Conservation (phyloP, 1,284 basidiomycete species). For the Malassezia japonica region DNA sequence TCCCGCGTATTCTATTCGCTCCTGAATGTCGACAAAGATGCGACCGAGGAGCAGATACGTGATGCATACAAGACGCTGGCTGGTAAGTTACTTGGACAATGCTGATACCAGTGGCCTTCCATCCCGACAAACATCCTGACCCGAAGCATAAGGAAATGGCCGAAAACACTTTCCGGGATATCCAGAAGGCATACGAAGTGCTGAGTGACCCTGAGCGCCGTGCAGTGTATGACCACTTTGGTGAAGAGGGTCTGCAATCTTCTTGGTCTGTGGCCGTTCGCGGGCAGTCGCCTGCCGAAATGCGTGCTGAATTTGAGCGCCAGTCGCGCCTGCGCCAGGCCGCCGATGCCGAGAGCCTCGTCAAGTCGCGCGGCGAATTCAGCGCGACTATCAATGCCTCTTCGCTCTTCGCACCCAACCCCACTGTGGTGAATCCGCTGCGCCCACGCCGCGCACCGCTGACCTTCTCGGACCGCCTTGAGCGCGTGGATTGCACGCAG, state of each 20-base stretch:
- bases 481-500: conserved; percentile 27
- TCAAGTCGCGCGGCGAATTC: conserved; percentile 53
- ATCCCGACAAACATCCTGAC: conserved; percentile 71
- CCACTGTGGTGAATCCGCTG: conserved; percentile 53
- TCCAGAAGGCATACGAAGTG: conserved; percentile 65
- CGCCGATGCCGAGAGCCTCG: conserved; percentile 52
- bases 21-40: conserved; percentile 60
- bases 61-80: conserved; percentile 64
- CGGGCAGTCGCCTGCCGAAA: conserved; percentile 55
- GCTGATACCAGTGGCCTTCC: conserved; percentile 56
- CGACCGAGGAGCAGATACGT: conserved; percentile 60
- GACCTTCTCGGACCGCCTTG: conserved; percentile 23
- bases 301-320: conserved; percentile 53
- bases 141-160: conserved; percentile 57
- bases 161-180: conserved; percentile 60
- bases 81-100: conserved; percentile 22
- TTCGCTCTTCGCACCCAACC: conserved; percentile 30
- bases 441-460: conserved; percentile 67
- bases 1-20: conserved; percentile 46
- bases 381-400: conserved; percentile 36
- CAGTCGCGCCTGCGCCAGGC: conserved; percentile 51
- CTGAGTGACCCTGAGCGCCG: conserved; percentile 65
- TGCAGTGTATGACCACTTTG: conserved; percentile 67
- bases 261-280: conserved; percentile 51
- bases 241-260: conserved; percentile 56